A percentile compares a stretch with the other conserved stretches of the same genome.
These are phyloP conservation scores for Chaetomium cochliodes DNA, from an alignment of 495 filamentous ascomycete species.

Conservation along the genomic window DNA sequence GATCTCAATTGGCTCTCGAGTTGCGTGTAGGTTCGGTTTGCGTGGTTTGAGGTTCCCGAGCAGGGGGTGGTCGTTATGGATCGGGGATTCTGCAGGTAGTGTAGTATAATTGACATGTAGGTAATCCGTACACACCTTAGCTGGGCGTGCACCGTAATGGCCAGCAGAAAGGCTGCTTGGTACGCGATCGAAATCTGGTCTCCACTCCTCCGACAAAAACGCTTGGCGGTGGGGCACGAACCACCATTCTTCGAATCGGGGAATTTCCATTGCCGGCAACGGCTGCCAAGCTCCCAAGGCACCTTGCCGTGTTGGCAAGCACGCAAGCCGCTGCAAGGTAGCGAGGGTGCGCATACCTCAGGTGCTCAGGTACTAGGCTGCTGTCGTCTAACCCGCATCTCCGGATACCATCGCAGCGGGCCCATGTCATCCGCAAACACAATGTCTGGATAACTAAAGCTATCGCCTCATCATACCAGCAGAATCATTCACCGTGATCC, in stretches of 20 bases:
- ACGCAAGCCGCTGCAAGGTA: not conserved
- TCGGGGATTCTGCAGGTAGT: not conserved
- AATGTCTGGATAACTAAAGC: too few relatives aligned
- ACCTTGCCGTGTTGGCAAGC: not conserved
- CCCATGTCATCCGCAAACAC: too few relatives aligned
- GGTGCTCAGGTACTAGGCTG: too few relatives aligned
- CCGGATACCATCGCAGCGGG: too few relatives aligned
- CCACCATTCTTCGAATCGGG: conserved; percentile 20
- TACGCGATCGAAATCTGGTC: conserved; percentile 19
- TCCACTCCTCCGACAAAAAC: conserved; percentile 3
- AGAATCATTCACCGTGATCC: not conserved
- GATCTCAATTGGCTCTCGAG: not conserved
- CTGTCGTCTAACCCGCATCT: too few relatives aligned
- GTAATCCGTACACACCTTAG: too few relatives aligned
- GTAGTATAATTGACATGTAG: too few relatives aligned
- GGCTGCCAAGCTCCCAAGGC: conserved; percentile 15
- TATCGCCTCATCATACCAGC: too few relatives aligned
- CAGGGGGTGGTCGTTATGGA: not conserved
- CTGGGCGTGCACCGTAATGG: not conserved
- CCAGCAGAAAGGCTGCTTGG: not conserved
- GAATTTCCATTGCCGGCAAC: conserved; percentile 18
- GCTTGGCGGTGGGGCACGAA: conserved; percentile 19
- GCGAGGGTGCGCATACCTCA: too few relatives aligned
- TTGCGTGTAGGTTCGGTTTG: not conserved
- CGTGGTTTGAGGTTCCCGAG: not conserved